These are phyloP conservation scores for Trichosporon sp. DNA, from an alignment of 1,284 basidiomycete genomes.

Conservation along the genomic window DNA sequence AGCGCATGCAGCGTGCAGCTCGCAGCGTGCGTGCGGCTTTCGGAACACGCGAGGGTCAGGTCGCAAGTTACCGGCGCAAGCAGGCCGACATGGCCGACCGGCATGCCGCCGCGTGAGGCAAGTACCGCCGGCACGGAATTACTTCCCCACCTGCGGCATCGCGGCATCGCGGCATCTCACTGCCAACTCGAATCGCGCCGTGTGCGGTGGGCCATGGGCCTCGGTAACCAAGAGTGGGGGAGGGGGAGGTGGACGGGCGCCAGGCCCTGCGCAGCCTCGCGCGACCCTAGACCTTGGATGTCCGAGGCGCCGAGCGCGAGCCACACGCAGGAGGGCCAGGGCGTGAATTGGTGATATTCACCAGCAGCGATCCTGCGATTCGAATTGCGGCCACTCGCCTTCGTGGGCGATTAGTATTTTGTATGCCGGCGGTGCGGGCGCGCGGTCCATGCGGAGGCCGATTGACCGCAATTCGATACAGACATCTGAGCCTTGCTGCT, in stretches of 20 bases:
- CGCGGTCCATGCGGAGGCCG: background rate
- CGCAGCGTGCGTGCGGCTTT: background rate
- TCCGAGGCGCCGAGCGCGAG: too few species aligned
- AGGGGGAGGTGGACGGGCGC: background rate
- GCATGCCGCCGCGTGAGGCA: background rate
- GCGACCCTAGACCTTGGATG: too few species aligned
- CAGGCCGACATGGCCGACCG: background rate
- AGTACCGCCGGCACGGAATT: conserved; percentile 2
- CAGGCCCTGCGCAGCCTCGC: too few species aligned
- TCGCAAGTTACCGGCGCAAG: background rate
- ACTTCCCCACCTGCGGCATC: background rate
- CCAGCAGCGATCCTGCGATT: background rate
- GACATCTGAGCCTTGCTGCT: background rate
- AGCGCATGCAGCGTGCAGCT: too few species aligned
- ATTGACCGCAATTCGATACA: background rate
- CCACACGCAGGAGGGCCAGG: too few species aligned
- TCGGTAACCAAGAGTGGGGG: background rate
- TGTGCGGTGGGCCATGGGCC: background rate
- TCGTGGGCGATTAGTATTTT: background rate
- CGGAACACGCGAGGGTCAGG: background rate
- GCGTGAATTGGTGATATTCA: background rate
- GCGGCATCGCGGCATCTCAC: background rate
- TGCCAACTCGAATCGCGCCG: background rate
- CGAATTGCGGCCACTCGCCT: background rate
- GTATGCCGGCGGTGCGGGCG: too few species aligned